Conservation (phyloP, 148 eudicot species). For the Chenopodium album region DNA sequence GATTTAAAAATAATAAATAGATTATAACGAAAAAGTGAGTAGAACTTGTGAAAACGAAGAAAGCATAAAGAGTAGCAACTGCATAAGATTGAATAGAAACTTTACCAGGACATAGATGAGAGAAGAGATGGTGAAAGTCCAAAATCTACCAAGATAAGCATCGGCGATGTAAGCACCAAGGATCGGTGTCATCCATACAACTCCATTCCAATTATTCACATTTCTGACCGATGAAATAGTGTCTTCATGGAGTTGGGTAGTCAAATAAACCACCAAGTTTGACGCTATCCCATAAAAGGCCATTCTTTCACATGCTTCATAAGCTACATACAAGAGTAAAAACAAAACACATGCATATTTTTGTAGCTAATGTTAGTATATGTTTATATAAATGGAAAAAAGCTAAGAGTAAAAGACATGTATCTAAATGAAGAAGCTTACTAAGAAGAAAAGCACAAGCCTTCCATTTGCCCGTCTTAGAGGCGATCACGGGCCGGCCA, state of each 20-base stretch:
- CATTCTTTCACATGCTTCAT: slow-evolving; percentile 90
- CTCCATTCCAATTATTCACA: slow-evolving; percentile 89
- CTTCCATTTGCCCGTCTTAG: slow-evolving; percentile 84
- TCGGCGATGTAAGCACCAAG: slow-evolving; percentile 85
- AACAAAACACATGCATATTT: background rate
- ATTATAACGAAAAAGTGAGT: too few relatives aligned
- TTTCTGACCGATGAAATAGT: slow-evolving; percentile 80
- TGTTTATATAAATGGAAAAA: background rate
- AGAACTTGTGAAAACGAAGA: too few relatives aligned
- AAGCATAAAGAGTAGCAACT: background rate
- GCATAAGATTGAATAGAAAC: background rate
- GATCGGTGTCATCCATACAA: slow-evolving; percentile 88
- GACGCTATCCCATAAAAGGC: slow-evolving; percentile 86
- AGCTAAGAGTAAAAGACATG: too few relatives aligned
- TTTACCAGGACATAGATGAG: slow-evolving; percentile 73
- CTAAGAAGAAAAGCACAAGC: slow-evolving; percentile 85
- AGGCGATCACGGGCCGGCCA: slow-evolving; percentile 66
- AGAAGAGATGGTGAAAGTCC: slow-evolving; percentile 85
- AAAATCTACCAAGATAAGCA: slow-evolving; percentile 76
- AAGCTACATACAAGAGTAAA: slow-evolving; percentile 34
- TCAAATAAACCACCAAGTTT: slow-evolving; percentile 78
- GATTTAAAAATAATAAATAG: too few relatives aligned
- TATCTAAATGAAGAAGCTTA: slow-evolving; percentile 16
- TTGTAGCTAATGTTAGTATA: background rate
- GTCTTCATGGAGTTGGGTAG: slow-evolving; percentile 81